phyloP scores from a whole-genome alignment of 2,329 filamentous ascomycete species.

The Phyllosticta ampelicida region DNA sequence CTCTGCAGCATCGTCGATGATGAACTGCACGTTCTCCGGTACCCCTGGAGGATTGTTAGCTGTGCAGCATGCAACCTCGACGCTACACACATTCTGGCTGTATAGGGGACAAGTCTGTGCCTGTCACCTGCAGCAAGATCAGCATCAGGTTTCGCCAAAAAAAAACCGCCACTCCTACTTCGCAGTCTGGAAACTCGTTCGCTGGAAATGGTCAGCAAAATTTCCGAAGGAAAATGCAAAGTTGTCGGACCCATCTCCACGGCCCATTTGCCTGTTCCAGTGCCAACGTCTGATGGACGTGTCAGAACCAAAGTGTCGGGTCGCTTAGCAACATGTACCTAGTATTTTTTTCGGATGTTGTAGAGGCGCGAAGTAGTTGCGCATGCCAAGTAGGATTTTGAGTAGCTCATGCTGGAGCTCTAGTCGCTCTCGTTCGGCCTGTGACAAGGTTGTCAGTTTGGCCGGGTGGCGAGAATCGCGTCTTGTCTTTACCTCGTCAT shows the following conservation, averaged over 20 bases:
- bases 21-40: slow-evolving; percentile 63
- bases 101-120: slow-evolving; percentile 33
- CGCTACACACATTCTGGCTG: slow-evolving; percentile 24
- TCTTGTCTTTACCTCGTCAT: slow-evolving; percentile 23
- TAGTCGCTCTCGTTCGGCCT: slow-evolving; percentile 29
- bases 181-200: slow-evolving; percentile 22
- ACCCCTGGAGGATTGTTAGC: slow-evolving; percentile 25
- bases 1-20: slow-evolving; percentile 56
- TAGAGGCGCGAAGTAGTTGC: slow-evolving; percentile 29
- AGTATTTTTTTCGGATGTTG: slow-evolving; percentile 27
- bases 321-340: background rate
- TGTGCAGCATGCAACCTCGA: background rate
- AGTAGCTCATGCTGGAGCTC: slow-evolving; percentile 30
- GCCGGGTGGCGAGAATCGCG: background rate
- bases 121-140: slow-evolving; percentile 24
- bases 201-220: slow-evolving; percentile 20
- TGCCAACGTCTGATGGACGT: slow-evolving; percentile 26
- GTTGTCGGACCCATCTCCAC: slow-evolving; percentile 29
- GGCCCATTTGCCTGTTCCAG: slow-evolving; percentile 33
- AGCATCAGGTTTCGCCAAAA: slow-evolving; percentile 8
- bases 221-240: background rate
- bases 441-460: background rate
- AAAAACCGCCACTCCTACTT: slow-evolving; percentile 17
- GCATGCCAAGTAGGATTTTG: slow-evolving; percentile 24
- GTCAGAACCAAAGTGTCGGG: background rate